These are phyloP conservation scores for Cladorrhinum sp. DNA, from an alignment of 2,329 filamentous ascomycete species.

Conservation along the genomic window DNA sequence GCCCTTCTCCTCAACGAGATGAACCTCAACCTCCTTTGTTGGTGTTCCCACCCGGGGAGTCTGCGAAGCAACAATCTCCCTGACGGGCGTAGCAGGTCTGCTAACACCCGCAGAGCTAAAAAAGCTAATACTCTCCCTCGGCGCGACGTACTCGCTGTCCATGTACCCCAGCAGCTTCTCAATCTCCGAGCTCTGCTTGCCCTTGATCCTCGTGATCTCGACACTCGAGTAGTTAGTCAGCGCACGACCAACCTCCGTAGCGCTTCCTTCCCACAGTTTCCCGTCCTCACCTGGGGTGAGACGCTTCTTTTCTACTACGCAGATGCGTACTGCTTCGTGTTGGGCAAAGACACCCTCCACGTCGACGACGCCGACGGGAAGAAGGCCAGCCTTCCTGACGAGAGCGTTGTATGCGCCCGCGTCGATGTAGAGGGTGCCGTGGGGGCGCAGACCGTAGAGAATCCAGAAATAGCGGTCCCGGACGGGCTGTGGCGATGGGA, in stretches of 20 bases:
- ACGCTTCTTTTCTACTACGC: constrained; percentile 66
- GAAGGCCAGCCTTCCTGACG: constrained; percentile 76
- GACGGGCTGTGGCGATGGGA: constrained; percentile 79
- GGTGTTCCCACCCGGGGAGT: background rate
- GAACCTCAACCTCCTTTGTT: background rate
- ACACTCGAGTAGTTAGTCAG: constrained; percentile 88
- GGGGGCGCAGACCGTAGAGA: constrained; percentile 83
- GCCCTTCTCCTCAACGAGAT: background rate
- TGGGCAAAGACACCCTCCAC: constrained; percentile 87
- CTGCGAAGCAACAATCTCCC: constrained; percentile 11
- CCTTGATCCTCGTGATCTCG: constrained; percentile 82
- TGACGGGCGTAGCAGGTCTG: constrained; percentile 45
- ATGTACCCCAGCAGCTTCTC: constrained; percentile 79
- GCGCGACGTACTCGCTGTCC: constrained; percentile 89
- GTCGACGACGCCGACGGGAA: constrained; percentile 86
- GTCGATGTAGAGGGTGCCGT: constrained; percentile 91
- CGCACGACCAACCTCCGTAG: constrained; percentile 78
- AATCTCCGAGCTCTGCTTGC: constrained; percentile 79
- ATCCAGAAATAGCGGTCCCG: constrained; percentile 97
- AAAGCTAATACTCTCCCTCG: constrained; percentile 83
- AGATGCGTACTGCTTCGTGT: constrained; percentile 85
- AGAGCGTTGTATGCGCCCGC: constrained; percentile 81
- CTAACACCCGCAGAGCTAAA: constrained; percentile 48
- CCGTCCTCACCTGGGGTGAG: constrained; percentile 37
- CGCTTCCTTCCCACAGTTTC: constrained; percentile 49